A percentile compares a stretch with the other conserved stretches of the same genome.
phyloP scores from a whole-genome alignment of 495 filamentous ascomycete species.

The Trypethelium eluteriae region DNA sequence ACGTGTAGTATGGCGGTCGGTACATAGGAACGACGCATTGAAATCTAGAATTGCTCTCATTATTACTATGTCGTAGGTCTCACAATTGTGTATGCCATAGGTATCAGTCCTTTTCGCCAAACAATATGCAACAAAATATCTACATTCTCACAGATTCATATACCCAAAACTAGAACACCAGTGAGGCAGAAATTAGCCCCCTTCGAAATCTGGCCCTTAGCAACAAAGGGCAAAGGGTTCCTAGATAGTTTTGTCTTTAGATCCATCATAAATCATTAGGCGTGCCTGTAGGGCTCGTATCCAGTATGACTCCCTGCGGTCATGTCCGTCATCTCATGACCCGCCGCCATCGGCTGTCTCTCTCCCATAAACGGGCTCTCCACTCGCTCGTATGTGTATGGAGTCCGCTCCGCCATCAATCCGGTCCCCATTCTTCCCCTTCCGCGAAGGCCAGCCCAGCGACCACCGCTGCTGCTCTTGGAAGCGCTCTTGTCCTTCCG shows the following conservation, averaged over 20 bases:
- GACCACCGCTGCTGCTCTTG: slow-evolving; percentile 14
- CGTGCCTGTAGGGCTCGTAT: slow-evolving; percentile 41
- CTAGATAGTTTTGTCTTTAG: neutral
- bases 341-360: slow-evolving; percentile 26
- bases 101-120: no score
- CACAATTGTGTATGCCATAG: no score
- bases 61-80: no score
- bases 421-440: slow-evolving; percentile 19
- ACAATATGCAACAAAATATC: no score
- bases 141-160: no score
- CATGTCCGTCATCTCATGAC: slow-evolving; percentile 19
- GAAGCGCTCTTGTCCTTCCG: slow-evolving; percentile 22
- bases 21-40: no score
- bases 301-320: slow-evolving; percentile 25
- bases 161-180: no score
- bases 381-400: slow-evolving; percentile 41
- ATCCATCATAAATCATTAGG: neutral
- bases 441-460: slow-evolving; percentile 14
- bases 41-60: no score
- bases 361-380: slow-evolving; percentile 31
- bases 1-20: no score
- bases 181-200: neutral
- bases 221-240: neutral
- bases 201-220: neutral
- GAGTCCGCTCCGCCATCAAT: slow-evolving; percentile 34